Percentiles rank a stretch among this genome's conserved stretches.
phyloP scores from a whole-genome alignment of 768 basidiomycete species.

The Auricularia auricula-judae region DNA sequence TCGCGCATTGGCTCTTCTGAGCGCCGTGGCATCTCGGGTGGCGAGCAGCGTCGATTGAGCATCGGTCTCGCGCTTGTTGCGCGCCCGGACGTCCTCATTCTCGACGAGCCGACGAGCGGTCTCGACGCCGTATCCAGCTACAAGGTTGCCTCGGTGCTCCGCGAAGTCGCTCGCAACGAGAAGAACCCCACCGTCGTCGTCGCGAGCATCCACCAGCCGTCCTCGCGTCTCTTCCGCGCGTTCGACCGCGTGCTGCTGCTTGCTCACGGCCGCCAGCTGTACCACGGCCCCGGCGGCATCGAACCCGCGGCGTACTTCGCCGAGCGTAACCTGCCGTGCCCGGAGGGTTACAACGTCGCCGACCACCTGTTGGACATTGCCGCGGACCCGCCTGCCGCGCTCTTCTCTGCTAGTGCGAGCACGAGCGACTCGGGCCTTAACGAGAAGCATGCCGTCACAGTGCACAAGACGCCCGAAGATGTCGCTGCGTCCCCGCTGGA shows the following conservation, averaged over 20 bases:
- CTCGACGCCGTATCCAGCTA: constrained; percentile 83
- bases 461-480: background rate
- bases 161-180: constrained; percentile 59
- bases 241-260: constrained; percentile 78
- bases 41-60: constrained; percentile 82
- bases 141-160: constrained; percentile 67
- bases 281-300: constrained; percentile 66
- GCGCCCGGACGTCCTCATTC: constrained; percentile 69
- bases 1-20: constrained; percentile 65
- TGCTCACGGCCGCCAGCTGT: constrained; percentile 65
- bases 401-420: constrained; percentile 25
- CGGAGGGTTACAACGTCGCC: constrained; percentile 80
- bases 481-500: background rate
- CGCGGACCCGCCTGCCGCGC: constrained; percentile 42
- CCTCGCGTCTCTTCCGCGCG: constrained; percentile 73
- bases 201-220: constrained; percentile 82
- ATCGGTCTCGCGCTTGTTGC: constrained; percentile 86
- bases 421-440: background rate
- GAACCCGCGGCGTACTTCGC: constrained; percentile 61
- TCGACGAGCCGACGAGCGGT: constrained; percentile 79
- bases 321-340: constrained; percentile 39
- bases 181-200: constrained; percentile 69
- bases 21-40: constrained; percentile 78
- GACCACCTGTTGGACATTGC: constrained; percentile 89
- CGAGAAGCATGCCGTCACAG: background rate